Evolutionary conservation across 192 early-diverging fungal genomes (phyloP).

Genomic region (Umbelopsis sp.): DNA sequence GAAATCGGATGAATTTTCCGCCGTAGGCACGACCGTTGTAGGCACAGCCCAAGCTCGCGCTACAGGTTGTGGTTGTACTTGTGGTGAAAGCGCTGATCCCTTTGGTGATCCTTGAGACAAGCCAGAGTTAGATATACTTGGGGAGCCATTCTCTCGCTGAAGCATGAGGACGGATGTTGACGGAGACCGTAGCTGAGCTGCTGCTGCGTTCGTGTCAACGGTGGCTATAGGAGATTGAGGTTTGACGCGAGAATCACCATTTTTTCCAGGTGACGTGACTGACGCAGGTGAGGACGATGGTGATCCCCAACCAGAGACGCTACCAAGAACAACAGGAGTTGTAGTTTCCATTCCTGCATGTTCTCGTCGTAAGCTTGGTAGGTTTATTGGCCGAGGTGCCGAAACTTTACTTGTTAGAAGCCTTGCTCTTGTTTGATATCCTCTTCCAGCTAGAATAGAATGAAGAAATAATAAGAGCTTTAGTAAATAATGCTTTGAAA

Average conservation of each 20-base stretch:
- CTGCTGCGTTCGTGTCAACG: neutral
- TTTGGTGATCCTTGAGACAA: slow-evolving; percentile 14
- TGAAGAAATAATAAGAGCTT: neutral
- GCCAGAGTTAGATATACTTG: neutral
- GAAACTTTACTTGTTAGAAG: slow-evolving; percentile 34
- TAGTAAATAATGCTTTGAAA: neutral
- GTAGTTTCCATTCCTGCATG: slow-evolving; percentile 32
- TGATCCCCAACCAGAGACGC: slow-evolving; percentile 29
- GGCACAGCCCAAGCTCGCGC: slow-evolving; percentile 22
- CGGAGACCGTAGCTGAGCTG: slow-evolving; percentile 6
- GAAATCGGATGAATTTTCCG: neutral
- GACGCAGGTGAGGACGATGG: slow-evolving; percentile 20
- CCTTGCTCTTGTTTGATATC: slow-evolving; percentile 15
- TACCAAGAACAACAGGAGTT: slow-evolving; percentile 19
- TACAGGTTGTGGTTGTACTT: neutral
- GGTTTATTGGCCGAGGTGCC: slow-evolving; percentile 40
- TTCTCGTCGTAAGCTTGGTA: slow-evolving; percentile 41
- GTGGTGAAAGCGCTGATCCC: neutral
- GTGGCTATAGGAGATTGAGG: slow-evolving; percentile 11
- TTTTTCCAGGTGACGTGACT: slow-evolving; percentile 12
- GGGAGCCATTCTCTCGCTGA: slow-evolving; percentile 13
- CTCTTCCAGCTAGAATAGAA: slow-evolving; percentile 1
- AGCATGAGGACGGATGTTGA: slow-evolving; percentile 1
- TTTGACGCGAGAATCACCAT: neutral
- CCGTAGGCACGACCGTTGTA: neutral